Evolutionary conservation across 2,329 filamentous ascomycete species (phyloP), one percentile per base, ranked within the genome.

Genomic region (Alternaria gaisen): DNA sequence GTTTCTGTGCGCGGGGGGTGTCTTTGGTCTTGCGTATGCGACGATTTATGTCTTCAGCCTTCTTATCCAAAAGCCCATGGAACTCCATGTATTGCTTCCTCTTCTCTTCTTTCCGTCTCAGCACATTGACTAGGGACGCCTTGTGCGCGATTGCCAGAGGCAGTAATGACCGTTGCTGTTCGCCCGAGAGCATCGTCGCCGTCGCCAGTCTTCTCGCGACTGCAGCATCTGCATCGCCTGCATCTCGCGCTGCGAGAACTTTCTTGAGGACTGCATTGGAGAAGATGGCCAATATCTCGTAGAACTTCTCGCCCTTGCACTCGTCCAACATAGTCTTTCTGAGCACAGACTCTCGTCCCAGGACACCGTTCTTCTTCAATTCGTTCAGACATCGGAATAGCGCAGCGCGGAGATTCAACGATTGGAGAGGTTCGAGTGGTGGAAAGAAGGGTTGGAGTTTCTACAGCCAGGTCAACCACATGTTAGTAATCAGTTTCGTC

Each of bases 261-360:
- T 90, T 93, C 72, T 91, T 91, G 63, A 98, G 78, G 0, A 97
- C 93, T 0, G 88, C 87, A 14, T 91, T 91, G 1, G 94, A 97
- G 71, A 99, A 96, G 0, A 88, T 84, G 3, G 92, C 88, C 28
- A 98, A 84, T 1, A 97, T 82, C 74, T 99, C 95, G 75, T 94
- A 93, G 56, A 98, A 87, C 65, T 92, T 90, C 56, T 97, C 93
- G 6, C 94, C 94, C 67, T 91, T 94, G 80, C 95, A 99, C 71
- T 99, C 94, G 75, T 99, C 95, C 53, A 99, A 83, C 92, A 97
- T 97, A 0, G 93, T 97, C 82, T 97, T 97, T 53, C 95, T 88
- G 32, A 98, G 81, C 1, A 96, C 86, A 0, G 87, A 86, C 72
- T 97, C 93, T 51, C 92, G 86, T 3, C 93, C 92, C 9, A 98